phyloP scores from a whole-genome alignment of 306 rosid genomes.

The Prunus mongolica region DNA sequence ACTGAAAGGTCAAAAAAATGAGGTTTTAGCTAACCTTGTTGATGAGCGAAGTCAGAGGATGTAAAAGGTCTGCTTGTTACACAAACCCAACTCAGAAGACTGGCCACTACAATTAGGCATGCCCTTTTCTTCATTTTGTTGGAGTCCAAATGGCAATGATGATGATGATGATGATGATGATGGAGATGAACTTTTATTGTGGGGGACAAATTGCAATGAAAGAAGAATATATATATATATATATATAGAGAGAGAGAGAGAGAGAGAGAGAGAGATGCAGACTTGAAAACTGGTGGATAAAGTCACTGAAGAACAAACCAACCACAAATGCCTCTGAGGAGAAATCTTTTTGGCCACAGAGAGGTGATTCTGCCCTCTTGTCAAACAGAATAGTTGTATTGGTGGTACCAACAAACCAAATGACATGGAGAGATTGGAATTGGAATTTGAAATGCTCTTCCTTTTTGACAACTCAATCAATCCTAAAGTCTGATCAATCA shows the following conservation, averaged over 20 bases:
- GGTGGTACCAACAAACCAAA: background rate
- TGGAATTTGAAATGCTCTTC: background rate
- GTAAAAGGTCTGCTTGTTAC: conserved; percentile 24
- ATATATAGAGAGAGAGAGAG: background rate
- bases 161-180: background rate
- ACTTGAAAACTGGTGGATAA: background rate
- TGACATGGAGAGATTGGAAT: background rate
- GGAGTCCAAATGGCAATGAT: background rate
- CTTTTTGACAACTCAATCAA: background rate
- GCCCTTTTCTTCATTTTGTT: conserved; percentile 14
- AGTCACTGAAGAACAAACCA: too few relatives aligned
- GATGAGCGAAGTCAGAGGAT: background rate
- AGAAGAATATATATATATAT: background rate
- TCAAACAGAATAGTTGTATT: conserved; percentile 1
- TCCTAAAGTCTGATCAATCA: background rate
- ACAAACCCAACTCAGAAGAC: conserved; percentile 18
- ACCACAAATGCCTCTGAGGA: background rate
- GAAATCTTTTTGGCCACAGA: background rate
- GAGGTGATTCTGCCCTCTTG: background rate
- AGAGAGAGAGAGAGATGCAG: background rate
- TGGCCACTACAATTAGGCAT: background rate
- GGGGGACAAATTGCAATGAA: background rate
- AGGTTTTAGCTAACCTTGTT: conserved; percentile 10
- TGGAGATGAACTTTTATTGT: background rate
- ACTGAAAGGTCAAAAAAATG: too few relatives aligned